Conservation (phyloP, 495 filamentous ascomycete species). For the Staphylotrichum longicolle region DNA sequence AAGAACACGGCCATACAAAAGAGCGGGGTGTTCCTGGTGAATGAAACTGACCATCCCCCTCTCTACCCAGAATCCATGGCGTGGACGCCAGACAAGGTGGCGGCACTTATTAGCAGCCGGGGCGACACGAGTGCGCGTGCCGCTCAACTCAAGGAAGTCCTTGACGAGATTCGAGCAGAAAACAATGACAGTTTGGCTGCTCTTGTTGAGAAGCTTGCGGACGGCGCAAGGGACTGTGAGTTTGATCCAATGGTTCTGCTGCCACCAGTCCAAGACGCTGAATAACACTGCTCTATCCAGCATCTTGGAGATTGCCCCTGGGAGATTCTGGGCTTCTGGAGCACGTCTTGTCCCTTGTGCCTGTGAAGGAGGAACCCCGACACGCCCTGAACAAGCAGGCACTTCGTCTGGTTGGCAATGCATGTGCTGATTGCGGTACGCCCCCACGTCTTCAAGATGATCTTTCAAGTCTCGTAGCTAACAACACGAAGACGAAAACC, state of each 20-base stretch:
- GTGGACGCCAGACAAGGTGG: neutral
- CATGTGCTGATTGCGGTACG: conserved; percentile 76
- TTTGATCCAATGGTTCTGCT: conserved; percentile 4
- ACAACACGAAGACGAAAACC: conserved; percentile 61
- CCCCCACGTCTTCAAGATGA: too few relatives aligned
- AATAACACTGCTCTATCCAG: conserved; percentile 2
- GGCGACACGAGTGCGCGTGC: conserved; percentile 17
- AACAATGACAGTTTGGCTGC: conserved; percentile 41
- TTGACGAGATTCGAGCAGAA: conserved; percentile 31
- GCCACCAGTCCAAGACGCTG: neutral
- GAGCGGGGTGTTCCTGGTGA: too few relatives aligned
- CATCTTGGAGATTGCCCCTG: conserved; percentile 58
- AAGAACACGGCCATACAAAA: too few relatives aligned
- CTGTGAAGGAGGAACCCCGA: conserved; percentile 37
- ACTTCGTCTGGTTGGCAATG: conserved; percentile 71
- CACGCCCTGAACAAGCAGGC: conserved; percentile 48
- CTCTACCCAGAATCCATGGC: conserved; percentile 2
- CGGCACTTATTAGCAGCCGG: neutral
- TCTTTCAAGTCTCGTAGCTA: conserved; percentile 1
- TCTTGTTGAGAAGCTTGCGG: conserved; percentile 60
- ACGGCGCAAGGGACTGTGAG: conserved; percentile 68
- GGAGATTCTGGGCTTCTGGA: conserved; percentile 66
- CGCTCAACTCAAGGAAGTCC: conserved; percentile 29
- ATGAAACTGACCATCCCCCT: too few relatives aligned
- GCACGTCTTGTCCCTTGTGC: conserved; percentile 60